Percentiles rank a stretch among this genome's conserved stretches.
Evolutionary conservation across 257 asterid genomes (phyloP).

Genomic region (Penstemon newberryi): DNA sequence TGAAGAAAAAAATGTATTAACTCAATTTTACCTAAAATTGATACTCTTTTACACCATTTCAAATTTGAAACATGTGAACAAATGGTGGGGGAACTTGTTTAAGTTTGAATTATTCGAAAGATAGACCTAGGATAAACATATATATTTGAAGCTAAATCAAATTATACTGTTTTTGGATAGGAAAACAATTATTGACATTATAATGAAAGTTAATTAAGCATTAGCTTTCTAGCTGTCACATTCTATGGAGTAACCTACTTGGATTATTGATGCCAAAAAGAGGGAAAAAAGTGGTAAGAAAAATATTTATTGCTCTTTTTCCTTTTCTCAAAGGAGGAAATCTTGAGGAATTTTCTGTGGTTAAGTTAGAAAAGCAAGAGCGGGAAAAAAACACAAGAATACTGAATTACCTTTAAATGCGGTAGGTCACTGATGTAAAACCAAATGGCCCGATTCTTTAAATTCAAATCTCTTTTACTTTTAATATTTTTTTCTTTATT

Average conservation of each 20-base stretch:
- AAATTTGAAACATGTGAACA: background rate
- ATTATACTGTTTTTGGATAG: background rate
- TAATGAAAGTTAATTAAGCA: slow-evolving; percentile 16
- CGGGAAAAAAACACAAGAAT: slow-evolving; percentile 44
- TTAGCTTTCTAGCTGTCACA: slow-evolving; percentile 36
- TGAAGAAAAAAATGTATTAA: no score
- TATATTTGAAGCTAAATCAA: background rate
- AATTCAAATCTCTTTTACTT: no score
- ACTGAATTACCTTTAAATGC: slow-evolving; percentile 31
- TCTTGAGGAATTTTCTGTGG: slow-evolving; percentile 14
- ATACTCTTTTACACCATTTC: background rate
- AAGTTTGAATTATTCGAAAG: background rate
- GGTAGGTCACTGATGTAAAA: slow-evolving; percentile 18
- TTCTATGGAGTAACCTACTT: slow-evolving; percentile 17
- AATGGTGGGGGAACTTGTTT: background rate
- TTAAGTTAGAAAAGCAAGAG: slow-evolving; percentile 34
- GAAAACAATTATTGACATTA: slow-evolving; percentile 10
- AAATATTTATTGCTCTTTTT: slow-evolving; percentile 21
- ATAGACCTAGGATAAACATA: background rate
- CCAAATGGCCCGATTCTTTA: background rate
- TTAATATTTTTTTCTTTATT: no score
- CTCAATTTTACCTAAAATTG: no score
- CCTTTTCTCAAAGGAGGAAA: slow-evolving; percentile 3
- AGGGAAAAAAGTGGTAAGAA: background rate
- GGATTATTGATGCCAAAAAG: slow-evolving; percentile 22